phyloP scores from a whole-genome alignment of 2,329 filamentous ascomycete species.

The Tympanopsis confertula region DNA sequence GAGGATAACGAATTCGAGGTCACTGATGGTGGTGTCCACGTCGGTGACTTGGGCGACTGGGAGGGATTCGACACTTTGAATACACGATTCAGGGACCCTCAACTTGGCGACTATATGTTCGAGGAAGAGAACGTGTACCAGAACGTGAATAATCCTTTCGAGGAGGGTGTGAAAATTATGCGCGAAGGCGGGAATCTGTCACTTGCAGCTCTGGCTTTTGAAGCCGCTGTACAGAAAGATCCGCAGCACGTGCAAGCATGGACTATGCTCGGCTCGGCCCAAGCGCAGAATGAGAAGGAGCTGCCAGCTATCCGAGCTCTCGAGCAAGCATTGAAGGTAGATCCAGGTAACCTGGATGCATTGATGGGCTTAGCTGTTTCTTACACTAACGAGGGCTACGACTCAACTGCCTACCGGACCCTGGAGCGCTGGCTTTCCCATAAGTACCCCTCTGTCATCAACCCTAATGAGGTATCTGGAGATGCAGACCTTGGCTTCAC shows the following conservation, averaged over 20 bases:
- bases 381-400: constrained; percentile 98
- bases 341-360: constrained; percentile 75
- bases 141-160: constrained; percentile 71
- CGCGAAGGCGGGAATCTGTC: constrained; percentile 87
- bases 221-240: constrained; percentile 86
- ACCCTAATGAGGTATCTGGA: constrained; percentile 60
- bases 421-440: constrained; percentile 93
- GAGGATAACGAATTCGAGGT: background rate
- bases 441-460: constrained; percentile 77
- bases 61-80: background rate
- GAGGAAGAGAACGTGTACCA: constrained; percentile 88
- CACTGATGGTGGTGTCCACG: background rate
- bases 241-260: constrained; percentile 82
- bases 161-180: constrained; percentile 88
- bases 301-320: constrained; percentile 87
- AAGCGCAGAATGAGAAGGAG: constrained; percentile 98
- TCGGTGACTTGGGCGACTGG: background rate
- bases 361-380: constrained; percentile 93
- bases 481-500: constrained; percentile 86
- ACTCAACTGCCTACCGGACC: constrained; percentile 90
- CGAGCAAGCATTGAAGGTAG: constrained; percentile 79
- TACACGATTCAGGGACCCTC: background rate
- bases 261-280: constrained; percentile 81
- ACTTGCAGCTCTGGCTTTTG: constrained; percentile 84
- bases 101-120: constrained; percentile 57